These are phyloP conservation scores for Sordariomycetes sp. DNA, from an alignment of 2,329 filamentous ascomycete species.

Conservation along the genomic window DNA sequence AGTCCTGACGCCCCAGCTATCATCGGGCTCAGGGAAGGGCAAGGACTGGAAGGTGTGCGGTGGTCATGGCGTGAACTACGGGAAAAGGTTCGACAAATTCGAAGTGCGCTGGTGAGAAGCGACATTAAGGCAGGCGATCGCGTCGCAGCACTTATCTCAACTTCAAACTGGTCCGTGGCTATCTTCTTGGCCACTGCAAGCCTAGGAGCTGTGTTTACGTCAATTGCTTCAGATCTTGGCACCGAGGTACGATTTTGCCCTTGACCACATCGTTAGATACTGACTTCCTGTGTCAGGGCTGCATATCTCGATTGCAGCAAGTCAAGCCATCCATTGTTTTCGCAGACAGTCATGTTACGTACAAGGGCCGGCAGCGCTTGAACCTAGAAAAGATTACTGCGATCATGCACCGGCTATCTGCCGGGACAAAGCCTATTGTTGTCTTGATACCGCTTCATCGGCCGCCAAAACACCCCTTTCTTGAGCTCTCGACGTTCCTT, in stretches of 20 bases:
- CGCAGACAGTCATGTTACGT: slow-evolving; percentile 1
- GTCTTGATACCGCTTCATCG: background rate
- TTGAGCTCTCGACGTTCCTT: background rate
- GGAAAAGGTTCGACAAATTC: background rate
- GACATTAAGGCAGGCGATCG: background rate
- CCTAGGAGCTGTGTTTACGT: slow-evolving; percentile 2
- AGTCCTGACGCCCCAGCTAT: background rate
- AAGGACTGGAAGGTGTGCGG: background rate
- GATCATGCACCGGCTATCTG: background rate
- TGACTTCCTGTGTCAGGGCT: slow-evolving; percentile 1
- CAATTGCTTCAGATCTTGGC: slow-evolving; percentile 2
- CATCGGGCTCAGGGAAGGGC: background rate
- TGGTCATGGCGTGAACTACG: background rate
- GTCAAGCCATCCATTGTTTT: background rate
- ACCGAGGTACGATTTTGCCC: background rate
- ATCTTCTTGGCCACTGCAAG: background rate
- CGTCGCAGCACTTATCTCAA: slow-evolving; percentile 1
- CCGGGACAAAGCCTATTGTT: background rate
- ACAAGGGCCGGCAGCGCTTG: background rate
- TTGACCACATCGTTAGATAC: no score
- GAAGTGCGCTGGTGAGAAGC: slow-evolving; percentile 1
- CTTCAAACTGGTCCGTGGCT: slow-evolving; percentile 1
- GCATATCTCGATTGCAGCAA: background rate
- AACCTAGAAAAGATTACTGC: background rate
- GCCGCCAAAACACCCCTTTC: background rate